These are phyloP conservation scores for Diaporthe humulicola DNA, from an alignment of 2,329 filamentous ascomycete genomes.

Conservation along the genomic window DNA sequence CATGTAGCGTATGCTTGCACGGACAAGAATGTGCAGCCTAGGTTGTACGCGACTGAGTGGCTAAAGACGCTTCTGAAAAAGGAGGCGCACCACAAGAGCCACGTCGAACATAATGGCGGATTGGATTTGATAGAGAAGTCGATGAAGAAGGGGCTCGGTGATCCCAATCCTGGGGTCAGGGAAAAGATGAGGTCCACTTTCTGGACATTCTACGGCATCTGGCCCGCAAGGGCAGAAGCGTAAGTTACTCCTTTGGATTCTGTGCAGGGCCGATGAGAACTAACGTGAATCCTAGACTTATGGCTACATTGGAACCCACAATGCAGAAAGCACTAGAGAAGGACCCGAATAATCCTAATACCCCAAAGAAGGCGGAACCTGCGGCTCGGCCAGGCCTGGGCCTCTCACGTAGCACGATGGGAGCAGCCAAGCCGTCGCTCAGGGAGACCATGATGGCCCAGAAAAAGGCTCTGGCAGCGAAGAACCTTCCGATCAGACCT, in stretches of 20 bases:
- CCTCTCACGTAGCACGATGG: slow-evolving; percentile 73
- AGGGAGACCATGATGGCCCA: slow-evolving; percentile 89
- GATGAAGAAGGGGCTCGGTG: slow-evolving; percentile 87
- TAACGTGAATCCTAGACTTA: slow-evolving; percentile 69
- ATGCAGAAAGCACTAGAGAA: slow-evolving; percentile 86
- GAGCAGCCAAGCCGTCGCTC: slow-evolving; percentile 73
- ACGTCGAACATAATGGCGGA: slow-evolving; percentile 87
- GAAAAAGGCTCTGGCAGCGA: slow-evolving; percentile 72
- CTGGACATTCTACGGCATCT: slow-evolving; percentile 84
- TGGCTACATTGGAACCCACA: slow-evolving; percentile 81
- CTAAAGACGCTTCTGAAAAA: slow-evolving; percentile 84
- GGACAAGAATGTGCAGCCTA: slow-evolving; percentile 93
- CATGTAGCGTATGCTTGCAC: slow-evolving; percentile 86
- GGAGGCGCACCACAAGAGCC: slow-evolving; percentile 81
- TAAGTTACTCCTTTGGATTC: slow-evolving; percentile 57
- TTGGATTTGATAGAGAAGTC: slow-evolving; percentile 88
- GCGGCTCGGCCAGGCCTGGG: slow-evolving; percentile 68
- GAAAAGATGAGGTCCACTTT: slow-evolving; percentile 88
- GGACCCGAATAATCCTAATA: slow-evolving; percentile 85
- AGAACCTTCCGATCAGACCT: slow-evolving; percentile 68
- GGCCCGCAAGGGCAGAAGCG: slow-evolving; percentile 82
- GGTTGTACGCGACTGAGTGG: slow-evolving; percentile 85
- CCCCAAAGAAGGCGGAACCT: slow-evolving; percentile 66
- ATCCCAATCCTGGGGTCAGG: slow-evolving; percentile 90
- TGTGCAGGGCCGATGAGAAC: neutral